Base-by-base conservation (phyloP, 305 asterid genomes). In the Rubia peregrina region DNA sequence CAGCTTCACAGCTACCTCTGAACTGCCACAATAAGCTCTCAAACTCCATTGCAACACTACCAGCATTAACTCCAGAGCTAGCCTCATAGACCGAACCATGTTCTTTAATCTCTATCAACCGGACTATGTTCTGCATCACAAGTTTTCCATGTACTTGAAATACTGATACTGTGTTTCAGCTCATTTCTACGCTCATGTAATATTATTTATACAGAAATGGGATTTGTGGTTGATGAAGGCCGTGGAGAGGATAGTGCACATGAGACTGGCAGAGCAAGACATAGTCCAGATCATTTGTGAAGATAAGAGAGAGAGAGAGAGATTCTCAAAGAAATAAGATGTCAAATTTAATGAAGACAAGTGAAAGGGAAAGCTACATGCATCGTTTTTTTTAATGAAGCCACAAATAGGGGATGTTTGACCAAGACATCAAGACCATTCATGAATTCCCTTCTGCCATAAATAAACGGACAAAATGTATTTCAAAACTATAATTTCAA, bases 241-340 rank as follows among this genome's bases (percentile, higher is more conserved):
- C 72, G 61, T 68, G 77, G 40, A 43, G 80, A 77, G 75, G 59
- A 51, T 51, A 51, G 59, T 51, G 22, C n/a, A 17, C 85, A 78
- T 79, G 94, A 87, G 88, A 84, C 88, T 85, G 93, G 80, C 90
- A 84, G 73, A 77, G 83, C 64, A 67, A 51, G 59, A 69, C 79
- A 69, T 74, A 75, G 79, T 60, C 73, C 44, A 61, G 22, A 71
- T 42, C 44, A 14, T 33, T 8, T 65, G 62, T 68, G 78, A 70
- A 74, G 88, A 75, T 75, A 65, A 75, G 83, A 78, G 83, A 75
- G 83, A 61, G 83, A 61, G 80, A 68, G 75, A 16, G 73, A 73
- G 75, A 73, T 75, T 78, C 86, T 75, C 68, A 19, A 5, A 66
- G 51, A 44, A 43, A 67, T 17, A 60, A 17, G 22, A 51, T 2